phyloP scores from a whole-genome alignment of 2,329 filamentous ascomycete genomes.

The Scolecobasidium constrictum region DNA sequence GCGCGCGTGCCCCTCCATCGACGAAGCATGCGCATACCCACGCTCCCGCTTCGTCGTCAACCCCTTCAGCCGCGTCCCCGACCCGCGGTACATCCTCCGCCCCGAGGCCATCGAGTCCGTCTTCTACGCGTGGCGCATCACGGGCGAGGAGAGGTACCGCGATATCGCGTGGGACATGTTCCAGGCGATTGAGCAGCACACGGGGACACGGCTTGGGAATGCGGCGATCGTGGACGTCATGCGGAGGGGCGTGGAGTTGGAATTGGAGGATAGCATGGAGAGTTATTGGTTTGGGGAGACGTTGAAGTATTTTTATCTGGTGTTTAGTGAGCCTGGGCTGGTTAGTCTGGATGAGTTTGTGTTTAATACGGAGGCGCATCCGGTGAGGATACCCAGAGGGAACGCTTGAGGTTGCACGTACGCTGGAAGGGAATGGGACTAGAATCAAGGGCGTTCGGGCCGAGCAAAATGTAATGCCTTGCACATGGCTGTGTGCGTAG shows the following conservation, averaged over 20 bases:
- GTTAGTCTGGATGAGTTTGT: conserved; percentile 37
- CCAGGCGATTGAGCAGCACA: conserved; percentile 26
- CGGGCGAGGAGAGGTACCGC: conserved; percentile 35
- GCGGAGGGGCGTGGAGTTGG: conserved; percentile 17
- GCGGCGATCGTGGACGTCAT: conserved; percentile 33
- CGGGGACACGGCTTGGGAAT: conserved; percentile 29
- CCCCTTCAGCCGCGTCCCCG: conserved; percentile 29
- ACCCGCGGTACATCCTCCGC: conserved; percentile 34
- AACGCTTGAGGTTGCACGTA: too few relatives aligned
- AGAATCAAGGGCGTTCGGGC: too few relatives aligned
- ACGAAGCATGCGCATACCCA: conserved; percentile 13
- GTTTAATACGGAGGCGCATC: conserved; percentile 41
- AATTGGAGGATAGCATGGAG: conserved; percentile 34
- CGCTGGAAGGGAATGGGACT: too few relatives aligned
- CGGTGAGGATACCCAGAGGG: conserved; percentile 23
- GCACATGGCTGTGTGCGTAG: too few relatives aligned
- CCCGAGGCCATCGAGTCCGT: conserved; percentile 51
- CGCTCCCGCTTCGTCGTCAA: conserved; percentile 17
- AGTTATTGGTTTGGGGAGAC: conserved; percentile 41
- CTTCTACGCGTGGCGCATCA: conserved; percentile 50
- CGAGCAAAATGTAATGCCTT: too few relatives aligned
- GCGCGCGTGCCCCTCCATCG: conserved; percentile 31
- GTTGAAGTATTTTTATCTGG: conserved; percentile 39
- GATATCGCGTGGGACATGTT: conserved; percentile 40
- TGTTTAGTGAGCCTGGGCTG: conserved; percentile 33